Conservation (phyloP, 345 rosid species). For the Murraya paniculata region DNA sequence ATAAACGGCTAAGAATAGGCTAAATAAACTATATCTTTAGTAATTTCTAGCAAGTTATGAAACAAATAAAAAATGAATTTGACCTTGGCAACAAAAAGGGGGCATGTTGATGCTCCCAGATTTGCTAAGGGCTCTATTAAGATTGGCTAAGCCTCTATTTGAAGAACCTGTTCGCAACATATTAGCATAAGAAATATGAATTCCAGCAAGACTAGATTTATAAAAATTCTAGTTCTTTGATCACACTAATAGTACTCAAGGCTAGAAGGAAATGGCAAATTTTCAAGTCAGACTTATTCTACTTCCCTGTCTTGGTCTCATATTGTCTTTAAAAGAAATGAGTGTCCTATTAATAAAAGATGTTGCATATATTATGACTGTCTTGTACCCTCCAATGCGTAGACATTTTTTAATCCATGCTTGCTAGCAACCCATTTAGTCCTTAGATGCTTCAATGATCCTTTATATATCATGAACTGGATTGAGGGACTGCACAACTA, state of each 20-base stretch:
- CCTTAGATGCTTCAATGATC: conserved; percentile 44
- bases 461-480: conserved; percentile 67
- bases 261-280: background rate
- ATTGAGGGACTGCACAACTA: conserved; percentile 74
- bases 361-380: background rate
- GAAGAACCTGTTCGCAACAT: conserved; percentile 40
- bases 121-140: conserved; percentile 63
- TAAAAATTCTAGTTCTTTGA: background rate
- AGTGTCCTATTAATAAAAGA: background rate
- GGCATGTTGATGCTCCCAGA: conserved; percentile 63
- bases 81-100: conserved; percentile 68
- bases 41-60: too few relatives aligned
- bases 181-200: background rate
- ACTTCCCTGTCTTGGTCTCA: background rate
- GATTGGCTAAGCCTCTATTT: conserved; percentile 61
- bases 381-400: conserved; percentile 56
- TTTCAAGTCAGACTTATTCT: background rate
- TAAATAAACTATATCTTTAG: too few relatives aligned
- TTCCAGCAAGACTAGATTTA: background rate
- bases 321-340: background rate
- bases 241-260: background rate
- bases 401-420: conserved; percentile 34
- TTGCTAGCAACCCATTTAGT: conserved; percentile 41
- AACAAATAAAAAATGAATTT: conserved; percentile 4
- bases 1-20: background rate